phyloP scores from a whole-genome alignment of 768 basidiomycete genomes.

The Cytidiella melzeri region DNA sequence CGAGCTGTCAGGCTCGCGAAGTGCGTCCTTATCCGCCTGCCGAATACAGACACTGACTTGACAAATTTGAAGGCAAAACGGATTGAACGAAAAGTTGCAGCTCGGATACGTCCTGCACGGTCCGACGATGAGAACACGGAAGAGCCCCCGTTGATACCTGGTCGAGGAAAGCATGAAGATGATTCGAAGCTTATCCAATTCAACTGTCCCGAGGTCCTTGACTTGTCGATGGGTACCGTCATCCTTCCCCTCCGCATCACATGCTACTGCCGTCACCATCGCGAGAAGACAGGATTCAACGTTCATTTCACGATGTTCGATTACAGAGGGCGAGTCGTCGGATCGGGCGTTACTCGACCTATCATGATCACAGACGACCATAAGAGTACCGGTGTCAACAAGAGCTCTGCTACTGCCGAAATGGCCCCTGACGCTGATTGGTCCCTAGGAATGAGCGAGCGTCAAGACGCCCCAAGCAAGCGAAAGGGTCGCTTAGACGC shows the following conservation, averaged over 20 bases:
- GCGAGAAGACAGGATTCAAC: conserved; percentile 93
- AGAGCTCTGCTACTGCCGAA: conserved; percentile 10
- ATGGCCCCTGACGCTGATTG: conserved; percentile 10
- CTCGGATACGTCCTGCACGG: conserved; percentile 71
- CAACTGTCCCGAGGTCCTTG: conserved; percentile 86
- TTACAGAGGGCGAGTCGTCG: conserved; percentile 71
- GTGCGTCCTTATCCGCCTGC: conserved; percentile 31
- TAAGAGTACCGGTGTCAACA: conserved; percentile 57
- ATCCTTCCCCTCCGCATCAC: conserved; percentile 93
- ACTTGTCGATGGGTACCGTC: conserved; percentile 82
- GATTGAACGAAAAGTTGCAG: conserved; percentile 82
- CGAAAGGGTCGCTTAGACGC: conserved; percentile 40
- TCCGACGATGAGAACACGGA: conserved; percentile 70
- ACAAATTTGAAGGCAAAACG: conserved; percentile 65
- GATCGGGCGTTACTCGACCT: conserved; percentile 74
- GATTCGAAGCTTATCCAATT: conserved; percentile 89
- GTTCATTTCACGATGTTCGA: conserved; percentile 86
- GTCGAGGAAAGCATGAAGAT: conserved; percentile 52
- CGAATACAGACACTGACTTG: conserved; percentile 1
- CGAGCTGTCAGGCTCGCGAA: conserved; percentile 86
- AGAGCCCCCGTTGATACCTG: conserved; percentile 34
- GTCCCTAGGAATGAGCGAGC: conserved; percentile 3
- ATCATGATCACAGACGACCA: conserved; percentile 99
- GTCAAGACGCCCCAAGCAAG: conserved; percentile 26
- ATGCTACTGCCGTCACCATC: conserved; percentile 98